phyloP scores from a whole-genome alignment of 1,284 basidiomycete species.

The Serendipita sp. region DNA sequence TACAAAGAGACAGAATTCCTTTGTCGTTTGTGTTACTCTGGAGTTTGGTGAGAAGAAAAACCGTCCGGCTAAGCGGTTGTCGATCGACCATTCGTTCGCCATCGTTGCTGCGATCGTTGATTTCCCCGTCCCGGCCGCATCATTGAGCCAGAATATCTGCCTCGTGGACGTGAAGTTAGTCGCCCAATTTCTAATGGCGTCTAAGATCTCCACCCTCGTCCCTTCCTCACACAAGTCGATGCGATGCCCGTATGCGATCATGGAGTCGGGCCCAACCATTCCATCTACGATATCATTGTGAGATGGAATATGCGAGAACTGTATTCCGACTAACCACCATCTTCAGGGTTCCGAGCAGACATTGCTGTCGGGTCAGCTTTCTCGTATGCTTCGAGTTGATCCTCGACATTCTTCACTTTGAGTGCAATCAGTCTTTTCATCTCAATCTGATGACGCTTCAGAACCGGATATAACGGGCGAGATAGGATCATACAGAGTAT shows the following conservation, averaged over 20 bases:
- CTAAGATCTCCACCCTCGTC: background rate
- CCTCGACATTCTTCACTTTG: too few relatives aligned
- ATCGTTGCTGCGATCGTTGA: constrained; percentile 14
- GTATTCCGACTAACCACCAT: too few relatives aligned
- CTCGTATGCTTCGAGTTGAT: too few relatives aligned
- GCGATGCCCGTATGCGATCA: background rate
- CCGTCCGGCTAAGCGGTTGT: background rate
- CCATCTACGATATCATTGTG: too few relatives aligned
- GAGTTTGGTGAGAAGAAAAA: constrained; percentile 1
- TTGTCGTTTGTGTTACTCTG: background rate
- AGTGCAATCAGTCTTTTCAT: too few relatives aligned
- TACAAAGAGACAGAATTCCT: background rate
- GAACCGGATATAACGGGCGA: too few relatives aligned
- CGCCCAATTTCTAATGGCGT: background rate
- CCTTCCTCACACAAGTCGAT: background rate
- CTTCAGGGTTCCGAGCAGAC: too few relatives aligned
- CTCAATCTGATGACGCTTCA: too few relatives aligned
- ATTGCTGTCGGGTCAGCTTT: too few relatives aligned
- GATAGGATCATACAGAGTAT: too few relatives aligned
- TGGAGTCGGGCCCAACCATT: too few relatives aligned
- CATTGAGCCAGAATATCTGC: constrained; percentile 13
- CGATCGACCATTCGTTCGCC: background rate
- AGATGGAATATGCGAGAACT: too few relatives aligned
- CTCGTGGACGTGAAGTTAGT: background rate
- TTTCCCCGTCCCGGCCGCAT: constrained; percentile 14